A percentile compares a stretch with the other conserved stretches of the same genome.
phyloP scores from a whole-genome alignment of 2,329 filamentous ascomycete genomes.

The Trichoderma sp. region DNA sequence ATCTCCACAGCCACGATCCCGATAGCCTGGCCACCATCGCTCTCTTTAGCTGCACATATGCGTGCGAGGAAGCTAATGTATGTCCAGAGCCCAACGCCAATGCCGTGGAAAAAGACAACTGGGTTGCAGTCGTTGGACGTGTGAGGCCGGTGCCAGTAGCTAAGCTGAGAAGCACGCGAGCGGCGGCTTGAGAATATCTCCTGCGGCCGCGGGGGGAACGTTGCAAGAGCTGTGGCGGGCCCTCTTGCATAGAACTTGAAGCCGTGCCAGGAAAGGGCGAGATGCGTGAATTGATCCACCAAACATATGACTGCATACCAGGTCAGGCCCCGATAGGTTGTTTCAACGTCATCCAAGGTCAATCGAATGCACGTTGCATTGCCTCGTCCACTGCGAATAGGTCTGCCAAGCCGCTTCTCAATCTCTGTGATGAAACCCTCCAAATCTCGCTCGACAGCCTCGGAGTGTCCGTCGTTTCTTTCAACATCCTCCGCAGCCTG shows the following conservation, averaged over 20 bases:
- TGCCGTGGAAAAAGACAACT: constrained; percentile 70
- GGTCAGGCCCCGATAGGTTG: constrained; percentile 61
- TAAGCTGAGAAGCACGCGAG: constrained; percentile 53
- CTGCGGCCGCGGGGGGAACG: constrained; percentile 62
- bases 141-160: constrained; percentile 69
- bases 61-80: constrained; percentile 60
- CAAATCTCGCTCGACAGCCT: constrained; percentile 38
- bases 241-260: constrained; percentile 54
- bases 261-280: constrained; percentile 48
- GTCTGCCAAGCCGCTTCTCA: constrained; percentile 54
- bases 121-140: constrained; percentile 51
- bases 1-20: constrained; percentile 67
- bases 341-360: constrained; percentile 64
- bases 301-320: constrained; percentile 63
- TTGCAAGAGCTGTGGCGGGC: constrained; percentile 33
- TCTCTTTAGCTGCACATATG: constrained; percentile 43
- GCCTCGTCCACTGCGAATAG: constrained; percentile 57
- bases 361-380: constrained; percentile 60
- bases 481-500: constrained; percentile 37
- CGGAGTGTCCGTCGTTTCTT: constrained; percentile 2
- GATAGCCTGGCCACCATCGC: constrained; percentile 47
- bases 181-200: constrained; percentile 46
- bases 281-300: constrained; percentile 54
- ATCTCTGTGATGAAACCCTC: constrained; percentile 52
- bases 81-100: constrained; percentile 67